Base-by-base conservation (phyloP, 2,329 filamentous ascomycete species). In the Sarocladium brachiariae region DNA sequence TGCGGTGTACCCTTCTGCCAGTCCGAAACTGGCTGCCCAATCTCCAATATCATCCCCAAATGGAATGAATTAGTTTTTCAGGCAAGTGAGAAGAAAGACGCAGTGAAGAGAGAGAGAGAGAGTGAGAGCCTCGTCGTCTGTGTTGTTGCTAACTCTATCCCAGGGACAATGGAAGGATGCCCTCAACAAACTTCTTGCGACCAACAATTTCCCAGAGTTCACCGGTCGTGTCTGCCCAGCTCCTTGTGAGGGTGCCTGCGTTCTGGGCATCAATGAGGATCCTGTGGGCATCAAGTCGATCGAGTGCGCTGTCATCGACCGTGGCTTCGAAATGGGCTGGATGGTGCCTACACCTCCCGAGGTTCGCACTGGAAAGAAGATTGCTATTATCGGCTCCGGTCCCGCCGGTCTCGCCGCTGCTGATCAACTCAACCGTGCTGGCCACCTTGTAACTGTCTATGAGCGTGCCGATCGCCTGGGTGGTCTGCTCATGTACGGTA, bases 1-100 rank as follows among this genome's bases (percentile, higher is more conserved):
- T 97, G 92, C 55, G 92, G 92, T 81, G 91, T 97, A 54, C 92
- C 92, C 1, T 97, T 97, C 79, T 97, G 92, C 62, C 92, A 97
- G 69, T 96, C 90, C 18, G 92, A 97, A 60, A 90, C 88, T 56
- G 92, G 92, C 46, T 97, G 92, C 66, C 92, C 92, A 1, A 96
- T 96, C 67, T 90, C 85, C 59, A 97, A 97, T 73, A 95, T 97
- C 64, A 97, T 97, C 61, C 92, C 92, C 52, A 96, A 96, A 60
- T 96, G 89, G 89, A 96, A 95, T 52, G 90, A 96, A 54, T 56
- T 96, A 8, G 81, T 95, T 0, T 83, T 83, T n/a, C n/a, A n/a
- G n/a, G n/a, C n/a, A n/a, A n/a, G n/a, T 34, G 31, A 34, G 31
- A 10, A n/a, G 31, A 34, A 34, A n/a, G n/a, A n/a, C n/a, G n/a